phyloP scores from a whole-genome alignment of 768 basidiomycete species.

The Sarcomyxa edulis region DNA sequence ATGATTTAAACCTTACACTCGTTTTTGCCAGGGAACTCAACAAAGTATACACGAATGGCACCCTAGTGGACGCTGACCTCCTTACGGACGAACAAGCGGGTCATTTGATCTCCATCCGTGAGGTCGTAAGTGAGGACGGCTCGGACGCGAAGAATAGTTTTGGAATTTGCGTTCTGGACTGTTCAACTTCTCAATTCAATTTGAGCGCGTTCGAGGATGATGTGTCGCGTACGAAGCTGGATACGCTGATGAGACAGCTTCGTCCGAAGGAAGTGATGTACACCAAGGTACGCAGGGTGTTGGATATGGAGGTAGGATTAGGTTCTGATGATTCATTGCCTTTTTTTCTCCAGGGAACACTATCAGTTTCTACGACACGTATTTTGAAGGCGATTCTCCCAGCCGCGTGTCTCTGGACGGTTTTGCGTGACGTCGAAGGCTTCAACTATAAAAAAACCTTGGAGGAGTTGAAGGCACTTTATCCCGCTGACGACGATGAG shows the following conservation, averaged over 20 bases:
- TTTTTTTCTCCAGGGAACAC: conserved; percentile 57
- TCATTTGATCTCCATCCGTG: conserved; percentile 89
- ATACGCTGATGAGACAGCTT: conserved; percentile 89
- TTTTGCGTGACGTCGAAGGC: conserved; percentile 79
- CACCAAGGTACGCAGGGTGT: conserved; percentile 60
- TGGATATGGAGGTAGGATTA: too few relatives aligned
- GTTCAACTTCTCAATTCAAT: conserved; percentile 93
- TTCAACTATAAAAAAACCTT: conserved; percentile 69
- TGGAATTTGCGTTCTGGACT: conserved; percentile 89
- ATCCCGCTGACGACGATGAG: conserved; percentile 40
- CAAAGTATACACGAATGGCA: conserved; percentile 96
- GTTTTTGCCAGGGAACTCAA: conserved; percentile 71
- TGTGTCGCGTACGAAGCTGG: conserved; percentile 84
- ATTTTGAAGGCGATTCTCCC: conserved; percentile 80
- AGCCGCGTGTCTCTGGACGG: conserved; percentile 82
- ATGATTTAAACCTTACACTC: too few relatives aligned
- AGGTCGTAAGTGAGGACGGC: conserved; percentile 42
- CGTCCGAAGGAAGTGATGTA: conserved; percentile 89
- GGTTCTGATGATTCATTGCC: too few relatives aligned
- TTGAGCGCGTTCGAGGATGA: conserved; percentile 89
- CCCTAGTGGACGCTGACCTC: conserved; percentile 85
- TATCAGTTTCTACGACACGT: conserved; percentile 79
- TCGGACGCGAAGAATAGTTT: conserved; percentile 50
- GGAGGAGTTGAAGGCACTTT: conserved; percentile 62
- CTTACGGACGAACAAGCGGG: conserved; percentile 91